Percentiles rank a stretch among this genome's conserved stretches.
phyloP scores from a whole-genome alignment of 768 basidiomycete species.

The Coprinopsis cinerea region DNA sequence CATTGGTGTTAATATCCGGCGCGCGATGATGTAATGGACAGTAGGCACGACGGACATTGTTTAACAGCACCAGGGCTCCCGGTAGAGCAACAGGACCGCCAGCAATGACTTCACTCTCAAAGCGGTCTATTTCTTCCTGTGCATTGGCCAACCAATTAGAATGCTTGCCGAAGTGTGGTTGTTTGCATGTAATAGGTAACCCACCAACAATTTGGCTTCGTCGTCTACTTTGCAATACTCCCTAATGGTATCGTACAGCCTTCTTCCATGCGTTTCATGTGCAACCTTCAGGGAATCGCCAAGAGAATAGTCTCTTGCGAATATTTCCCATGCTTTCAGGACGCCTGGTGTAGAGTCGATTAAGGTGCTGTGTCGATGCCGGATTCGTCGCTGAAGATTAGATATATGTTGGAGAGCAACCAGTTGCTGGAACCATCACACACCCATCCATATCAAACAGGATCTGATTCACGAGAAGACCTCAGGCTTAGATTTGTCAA shows the following conservation, averaged over 20 bases:
- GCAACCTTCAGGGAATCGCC: constrained; percentile 41
- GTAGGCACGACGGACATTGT: constrained; percentile 33
- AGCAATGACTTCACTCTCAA: constrained; percentile 70
- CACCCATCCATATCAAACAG: constrained; percentile 72
- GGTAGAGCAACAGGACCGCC: constrained; percentile 60
- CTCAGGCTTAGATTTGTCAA: not conserved
- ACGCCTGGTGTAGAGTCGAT: constrained; percentile 85
- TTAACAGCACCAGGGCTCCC: constrained; percentile 54
- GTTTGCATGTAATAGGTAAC: constrained; percentile 13
- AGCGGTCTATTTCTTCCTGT: constrained; percentile 66
- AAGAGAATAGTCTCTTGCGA: constrained; percentile 55
- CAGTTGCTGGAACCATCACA: not conserved
- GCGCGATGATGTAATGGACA: too few species aligned
- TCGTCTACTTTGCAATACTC: constrained; percentile 62
- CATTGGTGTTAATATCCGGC: not conserved
- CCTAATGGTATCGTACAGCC: constrained; percentile 68
- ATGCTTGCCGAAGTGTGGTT: not conserved
- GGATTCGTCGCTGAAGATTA: too few species aligned
- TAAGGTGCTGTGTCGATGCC: constrained; percentile 67
- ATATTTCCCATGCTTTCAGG: constrained; percentile 69
- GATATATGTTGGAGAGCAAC: not conserved
- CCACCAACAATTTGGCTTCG: constrained; percentile 49
- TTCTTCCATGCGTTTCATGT: constrained; percentile 67
- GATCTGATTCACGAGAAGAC: constrained; percentile 32
- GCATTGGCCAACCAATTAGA: not conserved